These are phyloP conservation scores for Sporobolomyces pararoseus DNA, from an alignment of 768 basidiomycete species.

Conservation along the genomic window DNA sequence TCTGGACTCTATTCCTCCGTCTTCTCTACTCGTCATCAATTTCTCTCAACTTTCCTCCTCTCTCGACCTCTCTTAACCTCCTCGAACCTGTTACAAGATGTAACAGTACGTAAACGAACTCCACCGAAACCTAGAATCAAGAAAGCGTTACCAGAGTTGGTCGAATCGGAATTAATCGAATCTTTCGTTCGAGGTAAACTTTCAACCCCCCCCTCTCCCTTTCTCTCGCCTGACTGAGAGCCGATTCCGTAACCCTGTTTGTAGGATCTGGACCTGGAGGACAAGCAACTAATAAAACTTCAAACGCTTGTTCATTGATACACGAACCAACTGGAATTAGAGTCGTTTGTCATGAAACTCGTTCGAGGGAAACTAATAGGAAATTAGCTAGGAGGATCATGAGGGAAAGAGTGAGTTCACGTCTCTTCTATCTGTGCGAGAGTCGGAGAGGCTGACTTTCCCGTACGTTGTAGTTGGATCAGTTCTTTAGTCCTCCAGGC, in stretches of 20 bases:
- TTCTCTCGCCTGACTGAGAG: too few species aligned
- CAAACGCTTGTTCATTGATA: constrained; percentile 23
- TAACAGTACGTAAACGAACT: too few species aligned
- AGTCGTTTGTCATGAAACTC: constrained; percentile 35
- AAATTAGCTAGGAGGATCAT: constrained; percentile 23
- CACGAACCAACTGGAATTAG: constrained; percentile 25
- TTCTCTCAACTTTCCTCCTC: not conserved
- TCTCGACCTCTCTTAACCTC: not conserved
- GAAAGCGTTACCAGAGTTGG: constrained; percentile 26
- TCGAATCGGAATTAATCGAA: constrained; percentile 31
- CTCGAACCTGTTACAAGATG: too few species aligned
- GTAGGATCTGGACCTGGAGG: constrained; percentile 36
- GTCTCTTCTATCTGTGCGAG: not conserved
- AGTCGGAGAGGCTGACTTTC: too few species aligned
- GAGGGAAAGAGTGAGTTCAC: constrained; percentile 8
- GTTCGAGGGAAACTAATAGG: constrained; percentile 23
- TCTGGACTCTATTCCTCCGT: not conserved
- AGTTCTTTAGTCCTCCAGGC: constrained; percentile 10
- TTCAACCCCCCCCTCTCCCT: too few species aligned
- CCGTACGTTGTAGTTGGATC: constrained; percentile 24
- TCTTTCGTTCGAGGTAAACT: constrained; percentile 36
- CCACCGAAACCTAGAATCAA: constrained; percentile 16
- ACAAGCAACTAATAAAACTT: constrained; percentile 38
- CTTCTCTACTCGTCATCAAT: not conserved
- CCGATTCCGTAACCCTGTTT: too few species aligned